Evolutionary conservation across 495 filamentous ascomycete species (phyloP), one percentile per base, ranked within the genome.

Genomic region (Penicillium cinerascens): DNA sequence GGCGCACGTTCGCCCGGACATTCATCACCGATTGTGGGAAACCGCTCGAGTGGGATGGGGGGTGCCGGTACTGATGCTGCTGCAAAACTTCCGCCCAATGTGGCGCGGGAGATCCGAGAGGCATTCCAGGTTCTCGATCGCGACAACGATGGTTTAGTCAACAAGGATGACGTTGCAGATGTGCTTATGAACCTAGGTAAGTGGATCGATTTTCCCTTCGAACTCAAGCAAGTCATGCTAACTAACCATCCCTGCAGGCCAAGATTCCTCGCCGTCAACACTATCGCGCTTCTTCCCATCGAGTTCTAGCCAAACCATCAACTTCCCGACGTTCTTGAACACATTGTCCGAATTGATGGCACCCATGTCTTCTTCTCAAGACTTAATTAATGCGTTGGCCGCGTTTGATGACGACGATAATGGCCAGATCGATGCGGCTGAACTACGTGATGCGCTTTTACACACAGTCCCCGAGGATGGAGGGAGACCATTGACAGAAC

Each of bases 351-450:
- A 77, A 8, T 76, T 88, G 0, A 73, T 97, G n/a, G 79, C 81
- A 1, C 78, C 82, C 0, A 72, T 97, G 16, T 90, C 87, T 0
- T 82, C 86, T 3, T 81, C 81, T 11, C 76, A 82, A 18, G 93
- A 98, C 54, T 80, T 98, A 0, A 60, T 87, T 2, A 89, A 88
- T 6, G 93, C 95, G 0, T 89, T 98, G 55, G 87, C 88, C 9
- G 95, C 95, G 0, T 98, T 98, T 58, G 93, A 98, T 60, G 88
- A 95, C 55, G 89, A 95, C 56, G 93, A 98, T 66, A 91, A 87
- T 60, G 93, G 95, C 7, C 90, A 96, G 66, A 82, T 97, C 26
- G 90, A 97, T 61, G 75, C 93, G 16, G 77, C 68, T 1, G 92
- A 96, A 67, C 72, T 98, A 42, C 80, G 87, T 33, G 88, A 92